phyloP scores from a whole-genome alignment of 2,329 filamentous ascomycete species.

The Hymenoscyphus linearis region DNA sequence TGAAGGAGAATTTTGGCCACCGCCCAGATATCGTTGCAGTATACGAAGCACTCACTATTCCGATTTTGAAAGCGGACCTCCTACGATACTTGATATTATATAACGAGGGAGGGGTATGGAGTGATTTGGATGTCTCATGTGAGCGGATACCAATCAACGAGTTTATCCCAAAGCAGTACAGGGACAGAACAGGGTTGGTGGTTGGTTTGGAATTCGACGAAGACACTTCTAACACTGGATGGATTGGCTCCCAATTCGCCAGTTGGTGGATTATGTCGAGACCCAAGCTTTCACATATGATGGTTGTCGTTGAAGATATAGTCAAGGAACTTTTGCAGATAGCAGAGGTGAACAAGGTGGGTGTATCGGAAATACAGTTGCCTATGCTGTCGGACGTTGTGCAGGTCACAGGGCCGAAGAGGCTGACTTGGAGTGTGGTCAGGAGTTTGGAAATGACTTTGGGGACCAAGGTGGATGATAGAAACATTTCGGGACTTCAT shows the following conservation, averaged over 20 bases:
- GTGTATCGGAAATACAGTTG: constrained; percentile 18
- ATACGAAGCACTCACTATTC: constrained; percentile 33
- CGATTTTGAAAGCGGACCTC: constrained; percentile 39
- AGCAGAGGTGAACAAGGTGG: constrained; percentile 14
- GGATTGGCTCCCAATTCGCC: constrained; percentile 25
- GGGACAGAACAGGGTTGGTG: constrained; percentile 29
- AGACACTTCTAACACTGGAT: constrained; percentile 5
- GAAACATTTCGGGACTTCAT: constrained; percentile 21
- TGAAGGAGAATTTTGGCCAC: constrained; percentile 30
- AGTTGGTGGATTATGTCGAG: constrained; percentile 32
- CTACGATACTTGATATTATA: constrained; percentile 39
- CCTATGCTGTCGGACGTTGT: constrained; percentile 29
- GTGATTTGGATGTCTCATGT: constrained; percentile 37
- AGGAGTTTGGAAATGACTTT: constrained; percentile 25
- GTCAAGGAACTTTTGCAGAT: constrained; percentile 19
- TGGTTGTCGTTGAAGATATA: constrained; percentile 29
- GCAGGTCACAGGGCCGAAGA: constrained; percentile 29
- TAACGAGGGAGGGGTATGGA: constrained; percentile 38
- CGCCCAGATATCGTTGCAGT: constrained; percentile 36
- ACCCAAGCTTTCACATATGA: constrained; percentile 24
- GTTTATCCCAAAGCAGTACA: constrained; percentile 35
- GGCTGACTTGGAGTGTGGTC: constrained; percentile 26
- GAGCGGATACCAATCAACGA: constrained; percentile 30
- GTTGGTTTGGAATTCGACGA: constrained; percentile 37
- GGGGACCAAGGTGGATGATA: constrained; percentile 14